Conservation (phyloP, 106 monocot species). For the Dendrobium catenatum region DNA sequence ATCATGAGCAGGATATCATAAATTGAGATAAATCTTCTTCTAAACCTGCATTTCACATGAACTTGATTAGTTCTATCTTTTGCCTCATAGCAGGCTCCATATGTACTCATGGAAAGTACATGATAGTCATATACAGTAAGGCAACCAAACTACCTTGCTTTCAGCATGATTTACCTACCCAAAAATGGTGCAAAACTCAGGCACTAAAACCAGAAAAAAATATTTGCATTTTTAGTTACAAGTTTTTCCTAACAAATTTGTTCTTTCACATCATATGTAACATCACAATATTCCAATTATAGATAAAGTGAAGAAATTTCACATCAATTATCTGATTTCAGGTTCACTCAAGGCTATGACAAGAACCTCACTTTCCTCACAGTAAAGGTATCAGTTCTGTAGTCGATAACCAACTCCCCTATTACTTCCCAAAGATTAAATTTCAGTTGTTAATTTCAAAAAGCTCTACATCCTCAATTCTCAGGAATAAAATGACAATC, state of each 20-base stretch:
- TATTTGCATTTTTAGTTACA: background rate
- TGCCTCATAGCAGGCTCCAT: background rate
- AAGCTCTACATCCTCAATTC: too few relatives aligned
- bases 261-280: too few relatives aligned
- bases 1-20: background rate
- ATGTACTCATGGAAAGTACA: too few relatives aligned
- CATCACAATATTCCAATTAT: background rate
- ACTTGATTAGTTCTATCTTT: background rate
- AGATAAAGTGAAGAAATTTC: background rate
- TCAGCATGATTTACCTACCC: background rate
- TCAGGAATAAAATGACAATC: too few relatives aligned
- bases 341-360: conserved; percentile 75
- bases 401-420: background rate
- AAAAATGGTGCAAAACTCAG: background rate
- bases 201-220: background rate
- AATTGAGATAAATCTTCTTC: background rate
- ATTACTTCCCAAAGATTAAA: too few relatives aligned
- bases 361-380: conserved; percentile 79
- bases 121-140: too few relatives aligned
- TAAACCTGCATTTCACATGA: background rate
- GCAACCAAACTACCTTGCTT: background rate
- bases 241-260: too few relatives aligned
- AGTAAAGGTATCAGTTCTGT: conserved; percentile 48
- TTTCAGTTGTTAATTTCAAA: too few relatives aligned
- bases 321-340: conserved; percentile 21